phyloP scores from a whole-genome alignment of 176 grass and related monocot species.

The Hyparrhenia diplandra region DNA sequence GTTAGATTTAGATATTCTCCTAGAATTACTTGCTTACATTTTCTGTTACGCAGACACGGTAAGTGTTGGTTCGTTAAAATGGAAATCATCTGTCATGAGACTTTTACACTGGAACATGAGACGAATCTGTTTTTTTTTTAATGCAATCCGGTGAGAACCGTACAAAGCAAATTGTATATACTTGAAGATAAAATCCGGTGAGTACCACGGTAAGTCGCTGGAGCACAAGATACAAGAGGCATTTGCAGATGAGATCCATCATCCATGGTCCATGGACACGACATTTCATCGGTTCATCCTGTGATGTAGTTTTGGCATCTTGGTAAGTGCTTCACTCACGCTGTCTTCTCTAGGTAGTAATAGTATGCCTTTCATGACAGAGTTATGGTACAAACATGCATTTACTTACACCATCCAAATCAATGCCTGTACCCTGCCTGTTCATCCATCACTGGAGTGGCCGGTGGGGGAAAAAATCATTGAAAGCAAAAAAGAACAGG shows the following conservation, averaged over 20 bases:
- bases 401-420: slow-evolving; percentile 20
- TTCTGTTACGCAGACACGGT: too few relatives aligned
- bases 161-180: neutral
- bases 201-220: neutral
- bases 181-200: neutral
- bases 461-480: neutral
- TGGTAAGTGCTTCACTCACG: neutral
- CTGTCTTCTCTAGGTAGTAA: slow-evolving; percentile 2
- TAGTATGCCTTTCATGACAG: too few relatives aligned
- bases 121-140: neutral
- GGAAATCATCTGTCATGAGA: neutral
- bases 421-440: slow-evolving; percentile 31
- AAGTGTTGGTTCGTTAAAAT: neutral
- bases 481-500: slow-evolving; percentile 13
- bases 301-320: neutral
- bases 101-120: neutral
- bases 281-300: neutral
- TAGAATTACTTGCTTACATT: too few relatives aligned
- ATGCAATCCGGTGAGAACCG: neutral
- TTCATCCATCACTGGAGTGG: neutral
- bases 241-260: neutral
- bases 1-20: too few relatives aligned
- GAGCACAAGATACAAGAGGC: neutral
- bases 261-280: neutral
- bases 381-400: slow-evolving; percentile 11